Percentiles rank a stretch among this genome's conserved stretches.
phyloP scores from a whole-genome alignment of 2,329 filamentous ascomycete species.

The Ophiostoma australiae region DNA sequence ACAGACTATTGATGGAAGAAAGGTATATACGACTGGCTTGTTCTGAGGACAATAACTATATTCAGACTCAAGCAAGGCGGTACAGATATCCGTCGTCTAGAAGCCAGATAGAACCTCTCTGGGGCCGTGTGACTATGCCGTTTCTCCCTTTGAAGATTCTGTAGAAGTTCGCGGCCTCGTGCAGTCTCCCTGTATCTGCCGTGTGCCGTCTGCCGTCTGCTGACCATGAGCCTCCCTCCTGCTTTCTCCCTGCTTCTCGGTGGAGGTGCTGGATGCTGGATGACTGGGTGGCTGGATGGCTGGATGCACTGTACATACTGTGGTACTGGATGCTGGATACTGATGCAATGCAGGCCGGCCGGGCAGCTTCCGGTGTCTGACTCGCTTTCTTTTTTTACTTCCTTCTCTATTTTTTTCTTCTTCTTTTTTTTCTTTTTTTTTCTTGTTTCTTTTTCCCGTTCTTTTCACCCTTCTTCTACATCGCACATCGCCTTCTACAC shows the following conservation, averaged over 20 bases:
- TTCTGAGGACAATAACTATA: neutral
- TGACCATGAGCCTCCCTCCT: neutral
- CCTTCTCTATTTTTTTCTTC: neutral
- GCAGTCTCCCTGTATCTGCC: neutral
- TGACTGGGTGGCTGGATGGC: too few relatives aligned
- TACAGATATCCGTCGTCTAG: neutral
- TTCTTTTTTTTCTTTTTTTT: neutral
- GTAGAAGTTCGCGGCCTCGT: neutral
- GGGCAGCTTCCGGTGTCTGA: neutral
- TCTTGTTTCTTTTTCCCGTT: neutral
- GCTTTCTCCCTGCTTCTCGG: neutral
- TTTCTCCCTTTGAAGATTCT: neutral
- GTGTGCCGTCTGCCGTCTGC: neutral
- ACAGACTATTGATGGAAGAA: neutral
- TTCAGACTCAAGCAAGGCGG: neutral
- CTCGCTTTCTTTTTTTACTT: neutral
- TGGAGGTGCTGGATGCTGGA: neutral
- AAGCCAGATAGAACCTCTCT: neutral
- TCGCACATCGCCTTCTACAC: neutral
- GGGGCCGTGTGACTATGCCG: neutral
- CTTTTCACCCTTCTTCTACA: neutral
- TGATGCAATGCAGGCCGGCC: constrained; percentile 5
- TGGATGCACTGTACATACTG: too few relatives aligned
- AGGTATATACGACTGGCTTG: too few relatives aligned
- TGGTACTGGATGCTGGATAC: neutral